A percentile compares a stretch with the other conserved stretches of the same genome.
phyloP scores from a whole-genome alignment of 2,329 filamentous ascomycete species.

The Uncinocarpus reesii region DNA sequence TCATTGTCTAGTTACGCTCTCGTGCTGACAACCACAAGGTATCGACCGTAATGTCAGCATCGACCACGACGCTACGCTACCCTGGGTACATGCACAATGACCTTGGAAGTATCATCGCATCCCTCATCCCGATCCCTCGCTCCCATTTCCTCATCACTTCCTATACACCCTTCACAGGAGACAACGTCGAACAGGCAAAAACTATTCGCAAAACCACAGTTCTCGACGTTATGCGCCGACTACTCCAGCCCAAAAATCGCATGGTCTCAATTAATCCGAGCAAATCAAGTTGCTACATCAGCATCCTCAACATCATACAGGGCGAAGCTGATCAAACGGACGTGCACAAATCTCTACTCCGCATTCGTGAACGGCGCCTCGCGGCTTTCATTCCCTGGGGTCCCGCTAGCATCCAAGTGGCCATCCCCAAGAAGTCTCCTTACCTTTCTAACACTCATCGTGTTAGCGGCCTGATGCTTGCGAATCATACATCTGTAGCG shows the following conservation, averaged over 20 bases:
- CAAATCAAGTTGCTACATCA: slow-evolving; percentile 98
- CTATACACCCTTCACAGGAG: slow-evolving; percentile 94
- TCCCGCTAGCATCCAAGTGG: slow-evolving; percentile 93
- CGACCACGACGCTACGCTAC: slow-evolving; percentile 90
- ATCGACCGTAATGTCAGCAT: slow-evolving; percentile 96
- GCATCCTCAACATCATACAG: slow-evolving; percentile 97
- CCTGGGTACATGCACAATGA: slow-evolving; percentile 99
- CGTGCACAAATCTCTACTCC: slow-evolving; percentile 91
- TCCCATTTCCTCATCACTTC: slow-evolving; percentile 98
- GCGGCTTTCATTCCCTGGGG: slow-evolving; percentile 98
- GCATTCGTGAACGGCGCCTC: slow-evolving; percentile 85
- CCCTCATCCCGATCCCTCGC: slow-evolving; percentile 86
- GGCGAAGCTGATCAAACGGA: slow-evolving; percentile 97
- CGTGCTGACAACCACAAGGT: slow-evolving; percentile 42
- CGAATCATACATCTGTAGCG: slow-evolving; percentile 94
- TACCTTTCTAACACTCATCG: slow-evolving; percentile 91
- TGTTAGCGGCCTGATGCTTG: slow-evolving; percentile 92
- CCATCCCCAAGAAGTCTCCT: slow-evolving; percentile 88
- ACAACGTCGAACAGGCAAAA: slow-evolving; percentile 93
- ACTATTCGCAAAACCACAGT: slow-evolving; percentile 97
- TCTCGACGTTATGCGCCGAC: slow-evolving; percentile 87
- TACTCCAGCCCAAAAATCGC: slow-evolving; percentile 95
- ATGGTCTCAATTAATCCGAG: slow-evolving; percentile 95
- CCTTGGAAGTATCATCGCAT: slow-evolving; percentile 90
- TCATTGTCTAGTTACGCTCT: background rate